Evolutionary conservation across 495 filamentous ascomycete species (phyloP).

Genomic region (Tuber brumale): DNA sequence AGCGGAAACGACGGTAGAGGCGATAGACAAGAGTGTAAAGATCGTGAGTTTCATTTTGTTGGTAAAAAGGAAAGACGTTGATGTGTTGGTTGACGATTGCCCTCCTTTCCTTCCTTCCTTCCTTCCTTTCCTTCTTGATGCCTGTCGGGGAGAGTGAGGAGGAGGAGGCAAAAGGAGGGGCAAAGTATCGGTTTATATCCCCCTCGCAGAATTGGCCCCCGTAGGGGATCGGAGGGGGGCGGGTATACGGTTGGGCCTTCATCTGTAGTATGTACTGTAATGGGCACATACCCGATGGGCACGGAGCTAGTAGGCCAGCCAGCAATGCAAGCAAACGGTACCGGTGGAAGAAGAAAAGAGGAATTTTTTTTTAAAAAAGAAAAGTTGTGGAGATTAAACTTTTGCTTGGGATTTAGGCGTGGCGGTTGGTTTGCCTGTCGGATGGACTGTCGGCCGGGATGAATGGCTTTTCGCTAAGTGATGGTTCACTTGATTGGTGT

Average conservation of each 20-base stretch:
- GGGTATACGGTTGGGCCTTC: background rate
- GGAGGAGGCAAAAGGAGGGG: background rate
- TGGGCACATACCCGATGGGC: background rate
- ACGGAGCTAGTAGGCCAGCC: background rate
- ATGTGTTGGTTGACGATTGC: background rate
- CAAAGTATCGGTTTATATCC: background rate
- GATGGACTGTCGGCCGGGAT: background rate
- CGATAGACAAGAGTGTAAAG: background rate
- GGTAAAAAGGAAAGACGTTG: background rate
- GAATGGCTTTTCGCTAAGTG: background rate
- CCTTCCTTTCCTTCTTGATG: background rate
- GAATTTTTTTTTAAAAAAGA: background rate
- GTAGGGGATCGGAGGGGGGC: background rate
- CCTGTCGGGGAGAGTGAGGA: background rate
- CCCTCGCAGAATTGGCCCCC: background rate
- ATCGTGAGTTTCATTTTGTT: background rate
- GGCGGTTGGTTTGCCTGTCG: background rate
- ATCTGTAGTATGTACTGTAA: no score
- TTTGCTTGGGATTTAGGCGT: background rate
- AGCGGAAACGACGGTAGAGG: background rate
- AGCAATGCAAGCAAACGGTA: background rate
- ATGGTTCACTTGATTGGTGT: background rate
- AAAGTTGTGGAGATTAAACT: background rate
- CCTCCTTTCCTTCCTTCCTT: background rate
- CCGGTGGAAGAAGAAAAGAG: background rate